phyloP scores from a whole-genome alignment of 2,329 filamentous ascomycete genomes.

The Camillea tinctor region DNA sequence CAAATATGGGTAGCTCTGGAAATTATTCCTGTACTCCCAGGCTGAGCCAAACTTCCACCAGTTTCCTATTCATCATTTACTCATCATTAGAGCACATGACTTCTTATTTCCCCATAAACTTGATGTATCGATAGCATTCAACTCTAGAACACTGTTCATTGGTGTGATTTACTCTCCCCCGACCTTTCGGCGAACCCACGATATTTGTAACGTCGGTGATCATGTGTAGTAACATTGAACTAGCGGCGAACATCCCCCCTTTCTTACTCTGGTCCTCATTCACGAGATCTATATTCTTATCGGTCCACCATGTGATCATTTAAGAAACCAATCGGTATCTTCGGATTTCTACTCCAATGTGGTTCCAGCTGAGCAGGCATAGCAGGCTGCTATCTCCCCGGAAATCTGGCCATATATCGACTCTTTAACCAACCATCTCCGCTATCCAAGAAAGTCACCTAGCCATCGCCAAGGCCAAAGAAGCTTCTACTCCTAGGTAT shows the following conservation, averaged over 20 bases:
- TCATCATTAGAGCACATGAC: not conserved
- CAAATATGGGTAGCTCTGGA: not conserved
- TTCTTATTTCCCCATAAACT: not conserved
- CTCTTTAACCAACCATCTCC: not conserved
- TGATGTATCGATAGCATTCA: not conserved
- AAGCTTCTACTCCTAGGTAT: not conserved
- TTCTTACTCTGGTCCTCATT: not conserved
- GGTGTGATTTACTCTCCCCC: not conserved
- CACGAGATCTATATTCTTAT: not conserved
- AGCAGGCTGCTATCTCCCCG: too few species aligned
- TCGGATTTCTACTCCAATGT: not conserved
- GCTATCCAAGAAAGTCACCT: not conserved
- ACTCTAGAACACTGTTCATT: not conserved
- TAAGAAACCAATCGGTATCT: not conserved
- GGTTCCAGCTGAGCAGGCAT: not conserved
- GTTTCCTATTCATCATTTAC: not conserved
- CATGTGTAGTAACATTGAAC: not conserved
- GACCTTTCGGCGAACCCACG: not conserved
- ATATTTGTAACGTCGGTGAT: not conserved
- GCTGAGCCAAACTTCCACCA: not conserved
- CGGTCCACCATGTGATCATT: not conserved
- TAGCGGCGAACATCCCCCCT: not conserved
- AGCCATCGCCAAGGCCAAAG: not conserved
- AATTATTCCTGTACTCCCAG: not conserved
- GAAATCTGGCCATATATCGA: not conserved